Evolutionary conservation across 768 basidiomycete species (phyloP), one percentile per base, ranked within the genome.

Genomic region (Clathrus columnatus): DNA sequence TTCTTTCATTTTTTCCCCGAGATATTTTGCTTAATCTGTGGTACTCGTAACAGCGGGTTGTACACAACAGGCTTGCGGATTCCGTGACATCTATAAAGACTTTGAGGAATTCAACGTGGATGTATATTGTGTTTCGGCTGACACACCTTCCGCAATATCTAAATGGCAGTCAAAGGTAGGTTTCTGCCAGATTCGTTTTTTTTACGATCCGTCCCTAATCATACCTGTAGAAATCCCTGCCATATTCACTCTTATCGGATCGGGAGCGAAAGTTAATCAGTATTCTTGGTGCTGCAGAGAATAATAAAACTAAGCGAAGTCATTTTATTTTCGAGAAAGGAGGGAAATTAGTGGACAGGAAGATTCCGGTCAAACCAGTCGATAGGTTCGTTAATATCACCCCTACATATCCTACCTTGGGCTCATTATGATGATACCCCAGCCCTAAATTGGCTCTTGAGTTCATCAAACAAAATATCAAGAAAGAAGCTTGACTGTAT

Each of bases 321-420:
- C 92, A 95, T 68, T 96, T 95, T 69, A 81, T 97, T 61, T 95
- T 97, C 62, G 88, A 82, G 61, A 87, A 89, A 68, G 92, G 91
- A 5, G 94, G 93, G 1, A 90, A 90, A 68, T 74, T 98, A 43
- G 70, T 95, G 3, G 85, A 94, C 16, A 89, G 83, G 72, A 83
- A 82, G 64, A 72, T 90, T 16, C 90, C 91, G 0, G 92, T 95
- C 48, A 87, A 91, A 64, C 89, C 93, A 1, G 83, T 67, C 0
- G 89, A 94, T 54, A 95, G 91, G 90, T 86, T 53, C 51, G 73
- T 60, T 7, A 16, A 20, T 50, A 28, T 56, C 29, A 18, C 27
- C 24, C 29, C 36, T 26, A 17, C 26, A 14, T 44, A 21, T n/a
- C 24, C 17, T 14, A n/a, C 5, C 6, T 26, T 10, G 23, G 16